Conservation (phyloP, 2,329 filamentous ascomycete genomes). For the Fusarium sp. region DNA sequence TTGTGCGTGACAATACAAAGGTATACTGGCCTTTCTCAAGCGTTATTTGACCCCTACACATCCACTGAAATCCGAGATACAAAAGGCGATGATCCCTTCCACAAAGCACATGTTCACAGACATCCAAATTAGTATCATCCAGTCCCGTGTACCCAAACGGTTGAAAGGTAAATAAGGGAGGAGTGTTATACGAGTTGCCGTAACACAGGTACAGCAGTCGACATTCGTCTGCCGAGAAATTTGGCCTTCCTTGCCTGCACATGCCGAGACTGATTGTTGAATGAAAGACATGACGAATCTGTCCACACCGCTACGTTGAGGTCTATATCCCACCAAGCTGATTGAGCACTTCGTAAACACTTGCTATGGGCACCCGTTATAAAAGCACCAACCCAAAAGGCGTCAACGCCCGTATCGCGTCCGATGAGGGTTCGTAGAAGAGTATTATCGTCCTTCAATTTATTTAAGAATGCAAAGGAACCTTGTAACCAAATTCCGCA, state of each 20-base stretch:
- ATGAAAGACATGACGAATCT: neutral
- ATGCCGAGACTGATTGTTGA: neutral
- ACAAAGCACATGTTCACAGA: neutral
- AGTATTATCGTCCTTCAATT: rapidly evolving
- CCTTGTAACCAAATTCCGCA: neutral
- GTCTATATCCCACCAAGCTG: neutral
- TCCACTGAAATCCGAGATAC: neutral
- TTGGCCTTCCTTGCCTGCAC: neutral
- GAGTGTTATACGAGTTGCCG: neutral
- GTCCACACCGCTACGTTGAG: neutral
- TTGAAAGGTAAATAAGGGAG: neutral
- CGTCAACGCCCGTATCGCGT: neutral
- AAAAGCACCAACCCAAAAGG: neutral
- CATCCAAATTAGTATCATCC: neutral
- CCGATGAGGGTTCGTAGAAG: neutral
- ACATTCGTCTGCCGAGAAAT: neutral
- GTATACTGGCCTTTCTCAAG: neutral
- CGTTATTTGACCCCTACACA: neutral
- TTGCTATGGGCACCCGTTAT: neutral
- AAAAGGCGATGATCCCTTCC: neutral
- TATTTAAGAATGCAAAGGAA: neutral
- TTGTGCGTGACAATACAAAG: neutral
- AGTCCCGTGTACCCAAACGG: neutral
- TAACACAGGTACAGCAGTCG: neutral
- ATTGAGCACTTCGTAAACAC: neutral